Evolutionary conservation across 257 asterid genomes (phyloP).

Genomic region (Thymus mandschuricus): DNA sequence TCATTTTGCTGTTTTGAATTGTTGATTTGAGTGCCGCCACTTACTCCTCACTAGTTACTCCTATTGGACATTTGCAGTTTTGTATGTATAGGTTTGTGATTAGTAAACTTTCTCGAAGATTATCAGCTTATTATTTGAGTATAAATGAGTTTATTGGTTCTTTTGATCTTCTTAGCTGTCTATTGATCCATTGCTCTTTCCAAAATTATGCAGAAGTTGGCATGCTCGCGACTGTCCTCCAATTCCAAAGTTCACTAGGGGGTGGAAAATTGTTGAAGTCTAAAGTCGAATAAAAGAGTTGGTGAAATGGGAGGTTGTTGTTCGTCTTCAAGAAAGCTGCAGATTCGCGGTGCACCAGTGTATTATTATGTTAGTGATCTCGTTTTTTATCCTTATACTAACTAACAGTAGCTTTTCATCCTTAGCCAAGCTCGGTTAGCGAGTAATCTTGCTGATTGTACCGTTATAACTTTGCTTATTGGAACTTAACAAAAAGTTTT

Average conservation of each 20-base stretch:
- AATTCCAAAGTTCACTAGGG: neutral
- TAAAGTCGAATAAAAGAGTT: constrained; percentile 17
- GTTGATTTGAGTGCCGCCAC: neutral
- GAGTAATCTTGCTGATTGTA: constrained; percentile 1
- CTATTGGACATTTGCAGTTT: neutral
- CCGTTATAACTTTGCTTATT: neutral
- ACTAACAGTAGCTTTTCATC: neutral
- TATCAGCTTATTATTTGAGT: neutral
- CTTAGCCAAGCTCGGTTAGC: constrained; percentile 3
- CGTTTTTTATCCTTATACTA: neutral
- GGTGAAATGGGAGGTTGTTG: constrained; percentile 79
- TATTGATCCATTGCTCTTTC: neutral
- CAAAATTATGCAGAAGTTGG: neutral
- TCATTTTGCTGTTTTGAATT: neutral
- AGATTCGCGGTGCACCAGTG: constrained; percentile 71
- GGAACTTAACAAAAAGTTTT: neutral
- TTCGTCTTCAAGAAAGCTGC: constrained; percentile 71
- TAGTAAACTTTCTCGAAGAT: neutral
- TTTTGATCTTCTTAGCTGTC: neutral
- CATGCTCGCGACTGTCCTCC: neutral
- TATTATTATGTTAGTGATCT: constrained; percentile 71
- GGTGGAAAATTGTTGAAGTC: neutral
- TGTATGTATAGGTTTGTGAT: no score
- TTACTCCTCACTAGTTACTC: neutral
- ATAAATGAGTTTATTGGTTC: neutral